Base-by-base conservation (phyloP, 352 stramenopile species). In the Phytophthora foliorum region DNA sequence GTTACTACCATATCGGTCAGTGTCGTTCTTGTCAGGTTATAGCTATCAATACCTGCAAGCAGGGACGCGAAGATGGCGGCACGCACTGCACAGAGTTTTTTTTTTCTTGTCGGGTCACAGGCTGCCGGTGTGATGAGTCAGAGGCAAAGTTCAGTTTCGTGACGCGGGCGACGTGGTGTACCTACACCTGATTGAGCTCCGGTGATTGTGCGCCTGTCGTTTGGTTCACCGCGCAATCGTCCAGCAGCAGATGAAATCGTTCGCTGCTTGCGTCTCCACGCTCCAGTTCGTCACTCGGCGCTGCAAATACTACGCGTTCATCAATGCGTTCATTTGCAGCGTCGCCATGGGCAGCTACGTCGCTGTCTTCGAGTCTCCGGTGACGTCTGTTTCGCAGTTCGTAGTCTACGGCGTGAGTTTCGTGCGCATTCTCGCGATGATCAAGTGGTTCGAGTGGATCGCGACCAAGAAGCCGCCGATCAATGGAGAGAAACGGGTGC, bases 391-490 rank as follows among this genome's bases (percentile, higher is more conserved):
- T 21, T 39, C 57, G 19, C 21, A 71, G 6, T 3, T 63, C 3
- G 67, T 63, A 16, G 53, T 91, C 6, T 95, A 95, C 60, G 49
- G 24, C 2, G 67, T 72, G 4, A 71, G 55, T 39, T 56, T 93
- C 16, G 25, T 89, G 42, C 88, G 88, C 11, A 89, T 95, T 63
- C 46, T 86, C 7, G 67, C 59, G 25, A 82, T 91, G 67, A 54
- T 95, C 31, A 65, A 69, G 50, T 95, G 88, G 88, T 95, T 95
- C 68, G 76, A 94, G 55, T 91, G 84, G 88, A 89, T 95, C 53
- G 78, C 72, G n/a, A 89, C 79, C 21, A 84, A 77, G 53, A 95
- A 95, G 55, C 16, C 19, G 36, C 82, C 82, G 58, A 93, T 95
- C 61, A 74, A 90, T 36, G 82, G 74, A 24, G 67, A 81, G 31